Percentiles rank a stretch among this genome's conserved stretches.
phyloP scores from a whole-genome alignment of 2,329 filamentous ascomycete species.

The Knufia fluminis region DNA sequence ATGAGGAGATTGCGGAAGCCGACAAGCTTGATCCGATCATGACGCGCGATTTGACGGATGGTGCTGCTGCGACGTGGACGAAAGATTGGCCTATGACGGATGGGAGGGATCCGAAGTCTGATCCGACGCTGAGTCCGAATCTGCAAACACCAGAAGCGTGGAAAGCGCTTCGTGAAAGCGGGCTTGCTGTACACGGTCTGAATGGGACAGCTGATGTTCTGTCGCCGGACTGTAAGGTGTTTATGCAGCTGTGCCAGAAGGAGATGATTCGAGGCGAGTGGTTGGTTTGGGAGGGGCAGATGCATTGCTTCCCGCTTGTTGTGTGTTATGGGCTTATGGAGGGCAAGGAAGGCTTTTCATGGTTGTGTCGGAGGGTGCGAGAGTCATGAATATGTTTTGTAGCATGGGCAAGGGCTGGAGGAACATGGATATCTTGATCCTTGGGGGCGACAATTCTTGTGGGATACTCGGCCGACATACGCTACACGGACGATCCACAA shows the following conservation, averaged over 20 bases:
- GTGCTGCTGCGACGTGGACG: constrained; percentile 37
- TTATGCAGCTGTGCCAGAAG: constrained; percentile 38
- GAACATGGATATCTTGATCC: too few species aligned
- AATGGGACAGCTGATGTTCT: constrained; percentile 46
- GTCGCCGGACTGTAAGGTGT: constrained; percentile 42
- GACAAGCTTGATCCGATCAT: constrained; percentile 40
- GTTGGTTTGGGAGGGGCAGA: constrained; percentile 51
- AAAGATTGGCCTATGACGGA: constrained; percentile 27
- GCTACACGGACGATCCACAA: too few species aligned
- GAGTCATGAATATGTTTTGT: background rate
- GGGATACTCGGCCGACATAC: too few species aligned
- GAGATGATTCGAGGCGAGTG: constrained; percentile 43
- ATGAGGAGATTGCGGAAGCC: constrained; percentile 35
- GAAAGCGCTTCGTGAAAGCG: constrained; percentile 28
- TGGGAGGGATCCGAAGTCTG: constrained; percentile 14
- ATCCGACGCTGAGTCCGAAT: constrained; percentile 43
- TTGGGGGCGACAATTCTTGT: too few species aligned
- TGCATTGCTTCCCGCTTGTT: constrained; percentile 51
- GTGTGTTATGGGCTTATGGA: constrained; percentile 42
- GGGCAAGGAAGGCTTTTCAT: constrained; percentile 36
- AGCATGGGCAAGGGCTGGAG: too few species aligned
- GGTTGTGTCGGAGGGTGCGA: constrained; percentile 23
- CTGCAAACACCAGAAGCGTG: constrained; percentile 32
- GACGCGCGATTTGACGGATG: constrained; percentile 33
- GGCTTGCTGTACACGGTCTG: constrained; percentile 44